phyloP scores from a whole-genome alignment of 1,284 basidiomycete genomes.

The Takashimella koratensis region DNA sequence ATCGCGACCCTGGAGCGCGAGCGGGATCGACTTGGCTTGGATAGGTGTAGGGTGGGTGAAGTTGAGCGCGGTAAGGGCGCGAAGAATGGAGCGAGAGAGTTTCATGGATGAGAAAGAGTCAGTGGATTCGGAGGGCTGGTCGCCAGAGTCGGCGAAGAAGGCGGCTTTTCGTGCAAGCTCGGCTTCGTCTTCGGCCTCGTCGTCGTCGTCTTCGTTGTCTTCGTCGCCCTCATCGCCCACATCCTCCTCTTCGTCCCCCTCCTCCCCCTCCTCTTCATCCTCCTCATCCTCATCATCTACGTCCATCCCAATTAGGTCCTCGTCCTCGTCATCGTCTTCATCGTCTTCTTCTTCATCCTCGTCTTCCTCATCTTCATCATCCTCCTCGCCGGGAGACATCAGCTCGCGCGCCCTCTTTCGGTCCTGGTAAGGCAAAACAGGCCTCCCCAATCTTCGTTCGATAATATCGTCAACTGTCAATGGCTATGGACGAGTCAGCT shows the following conservation, averaged over 20 bases:
- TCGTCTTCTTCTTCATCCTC: slow-evolving; percentile 28
- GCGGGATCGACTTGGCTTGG: slow-evolving; percentile 85
- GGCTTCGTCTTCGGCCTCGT: slow-evolving; percentile 63
- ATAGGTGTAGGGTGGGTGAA: slow-evolving; percentile 91
- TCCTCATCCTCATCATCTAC: slow-evolving; percentile 28
- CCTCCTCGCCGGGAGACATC: slow-evolving; percentile 24
- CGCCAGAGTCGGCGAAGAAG: slow-evolving; percentile 63
- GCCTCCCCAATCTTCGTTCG: slow-evolving; percentile 58
- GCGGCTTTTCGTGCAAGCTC: slow-evolving; percentile 76
- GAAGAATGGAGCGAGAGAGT: slow-evolving; percentile 82
- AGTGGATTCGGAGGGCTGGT: slow-evolving; percentile 45
- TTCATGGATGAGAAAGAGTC: slow-evolving; percentile 78
- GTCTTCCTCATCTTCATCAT: slow-evolving; percentile 20
- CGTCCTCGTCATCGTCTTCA: slow-evolving; percentile 26
- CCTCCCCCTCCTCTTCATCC: slow-evolving; percentile 43
- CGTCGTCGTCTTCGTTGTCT: slow-evolving; percentile 24
- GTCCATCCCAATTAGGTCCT: slow-evolving; percentile 29
- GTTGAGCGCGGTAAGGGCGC: slow-evolving; percentile 74
- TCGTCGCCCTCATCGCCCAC: slow-evolving; percentile 50
- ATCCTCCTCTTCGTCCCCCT: slow-evolving; percentile 49
- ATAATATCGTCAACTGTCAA: slow-evolving; percentile 92
- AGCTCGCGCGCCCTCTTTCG: slow-evolving; percentile 56
- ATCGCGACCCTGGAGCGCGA: slow-evolving; percentile 89
- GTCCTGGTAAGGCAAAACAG: slow-evolving; percentile 51
- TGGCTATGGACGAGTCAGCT: too few species aligned